Base-by-base conservation (phyloP, 1,284 basidiomycete species). In the Irpex sp. region DNA sequence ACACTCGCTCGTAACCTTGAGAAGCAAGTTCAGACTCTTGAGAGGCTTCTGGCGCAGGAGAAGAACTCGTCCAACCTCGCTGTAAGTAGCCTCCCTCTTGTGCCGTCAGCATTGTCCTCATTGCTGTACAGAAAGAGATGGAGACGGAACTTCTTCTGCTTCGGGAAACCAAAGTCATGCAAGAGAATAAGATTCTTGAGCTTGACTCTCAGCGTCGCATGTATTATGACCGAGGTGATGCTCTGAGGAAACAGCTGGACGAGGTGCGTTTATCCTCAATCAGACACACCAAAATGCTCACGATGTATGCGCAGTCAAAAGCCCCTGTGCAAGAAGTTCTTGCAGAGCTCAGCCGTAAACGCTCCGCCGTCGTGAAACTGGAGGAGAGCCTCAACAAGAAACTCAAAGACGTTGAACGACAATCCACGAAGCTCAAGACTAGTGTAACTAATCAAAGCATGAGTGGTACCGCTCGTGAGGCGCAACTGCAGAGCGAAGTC, bases 21-120 rank as follows among this genome's bases (percentile, higher is more conserved):
- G 71, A 93, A 93, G 68, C 94, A 96, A 71, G 81, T 83, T 36
- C 90, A 90, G 71, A 82, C 86, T 2, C 78, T 97, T 37, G 94
- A 95, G 68, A 82, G 83, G 36, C 78, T 90, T 3, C 77, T 81
- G 9, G 92, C 92, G 62, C 77, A 83, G 1, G 92, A 95, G 71
- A 84, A 84, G 60, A 65, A 62, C n/a, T 62, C 71, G 1, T 36
- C 46, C 0, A 57, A 19, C 1, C 67, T 68, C 43, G 46, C 66
- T 43, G 69, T 63, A 37, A 59, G 61, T 60, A n/a, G n/a, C 26
- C 19, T 17, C 31, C 33, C 11, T 43, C 17, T 31, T 31, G 11
- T 7, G 31, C 19, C 13, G 19, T 36, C 15, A 26, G 17, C 33
- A 35, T 35, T 15, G 33, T 33, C 15, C 33, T 36, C 46, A 31